phyloP scores from a whole-genome alignment of 768 basidiomycete species.

The Guyanaporus albipodus region DNA sequence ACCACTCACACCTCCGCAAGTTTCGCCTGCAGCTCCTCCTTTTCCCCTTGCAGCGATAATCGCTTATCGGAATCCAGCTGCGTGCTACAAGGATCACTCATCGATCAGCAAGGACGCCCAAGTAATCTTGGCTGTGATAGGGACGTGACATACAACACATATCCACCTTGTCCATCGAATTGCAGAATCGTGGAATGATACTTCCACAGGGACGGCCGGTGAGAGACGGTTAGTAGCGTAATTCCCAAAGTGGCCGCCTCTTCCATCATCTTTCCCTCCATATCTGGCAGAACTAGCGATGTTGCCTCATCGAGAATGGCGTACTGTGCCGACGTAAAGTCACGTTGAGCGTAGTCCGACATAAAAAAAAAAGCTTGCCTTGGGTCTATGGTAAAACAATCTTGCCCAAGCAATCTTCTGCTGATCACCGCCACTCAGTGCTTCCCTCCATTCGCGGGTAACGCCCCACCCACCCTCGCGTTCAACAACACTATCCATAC shows the following conservation, averaged over 20 bases:
- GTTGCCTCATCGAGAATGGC: conserved; percentile 97
- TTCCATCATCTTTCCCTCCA: conserved; percentile 95
- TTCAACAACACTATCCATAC: conserved; percentile 83
- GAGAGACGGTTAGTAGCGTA: conserved; percentile 91
- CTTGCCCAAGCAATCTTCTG: conserved; percentile 97
- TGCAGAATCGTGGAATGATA: conserved; percentile 87
- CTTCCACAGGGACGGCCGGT: conserved; percentile 91
- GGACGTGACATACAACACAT: conserved; percentile 72
- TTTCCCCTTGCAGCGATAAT: conserved; percentile 90
- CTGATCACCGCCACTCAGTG: conserved; percentile 92
- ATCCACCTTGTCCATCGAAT: conserved; percentile 92
- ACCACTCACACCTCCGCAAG: conserved; percentile 76
- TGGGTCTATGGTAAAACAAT: conserved; percentile 92
- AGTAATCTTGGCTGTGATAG: not conserved
- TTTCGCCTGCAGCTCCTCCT: conserved; percentile 81
- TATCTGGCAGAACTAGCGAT: conserved; percentile 86
- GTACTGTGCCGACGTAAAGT: conserved; percentile 50
- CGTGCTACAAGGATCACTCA: conserved; percentile 47
- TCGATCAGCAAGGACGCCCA: not conserved
- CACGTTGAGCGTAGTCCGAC: not conserved
- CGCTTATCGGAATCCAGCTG: conserved; percentile 87
- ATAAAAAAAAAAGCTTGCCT: conserved; percentile 46
- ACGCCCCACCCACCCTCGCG: conserved; percentile 96
- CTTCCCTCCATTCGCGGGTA: conserved; percentile 89
- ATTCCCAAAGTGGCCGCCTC: conserved; percentile 83